Conservation (phyloP, 805 yeast genomes). For the Ogataea nakhonphanomensis region DNA sequence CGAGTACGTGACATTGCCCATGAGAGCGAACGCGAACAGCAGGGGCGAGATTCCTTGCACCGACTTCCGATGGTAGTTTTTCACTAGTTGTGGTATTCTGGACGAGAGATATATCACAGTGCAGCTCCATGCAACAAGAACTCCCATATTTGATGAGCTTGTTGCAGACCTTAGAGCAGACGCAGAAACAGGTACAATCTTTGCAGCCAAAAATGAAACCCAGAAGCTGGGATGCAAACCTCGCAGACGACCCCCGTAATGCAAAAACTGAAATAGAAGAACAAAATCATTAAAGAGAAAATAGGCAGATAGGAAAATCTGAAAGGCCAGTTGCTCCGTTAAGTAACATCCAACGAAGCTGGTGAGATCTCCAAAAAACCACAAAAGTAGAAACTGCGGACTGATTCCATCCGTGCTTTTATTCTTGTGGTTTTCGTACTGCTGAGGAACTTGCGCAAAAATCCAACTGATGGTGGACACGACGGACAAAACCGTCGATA, state of each 20-base stretch:
- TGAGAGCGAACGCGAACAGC: conserved; percentile 71
- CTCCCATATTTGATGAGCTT: conserved; percentile 26
- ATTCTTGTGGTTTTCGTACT: conserved; percentile 29
- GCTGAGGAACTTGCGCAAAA: conserved; percentile 37
- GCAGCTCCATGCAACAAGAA: conserved; percentile 70
- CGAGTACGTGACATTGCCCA: conserved; percentile 77
- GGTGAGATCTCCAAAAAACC: conserved; percentile 34
- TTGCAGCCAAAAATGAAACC: conserved; percentile 17
- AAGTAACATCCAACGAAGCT: conserved; percentile 64
- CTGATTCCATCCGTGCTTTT: conserved; percentile 34
- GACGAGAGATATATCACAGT: conserved; percentile 72
- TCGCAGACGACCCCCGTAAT: conserved; percentile 45
- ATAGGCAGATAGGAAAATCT: conserved; percentile 66
- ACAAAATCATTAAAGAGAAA: conserved; percentile 70
- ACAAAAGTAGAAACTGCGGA: conserved; percentile 28
- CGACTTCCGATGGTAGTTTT: conserved; percentile 73
- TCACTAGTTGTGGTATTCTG: conserved; percentile 78
- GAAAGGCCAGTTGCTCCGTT: conserved; percentile 80
- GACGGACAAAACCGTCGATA: conserved; percentile 24
- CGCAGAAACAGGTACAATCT: conserved; percentile 29
- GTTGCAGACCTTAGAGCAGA: background rate
- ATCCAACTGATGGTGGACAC: conserved; percentile 35
- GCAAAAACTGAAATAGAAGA: conserved; percentile 65
- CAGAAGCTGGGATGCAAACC: conserved; percentile 1
- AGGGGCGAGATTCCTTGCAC: conserved; percentile 84